Evolutionary conservation across 2,329 filamentous ascomycete genomes (phyloP), one percentile per base, ranked within the genome.

Genomic region (Aureobasidium sp.): DNA sequence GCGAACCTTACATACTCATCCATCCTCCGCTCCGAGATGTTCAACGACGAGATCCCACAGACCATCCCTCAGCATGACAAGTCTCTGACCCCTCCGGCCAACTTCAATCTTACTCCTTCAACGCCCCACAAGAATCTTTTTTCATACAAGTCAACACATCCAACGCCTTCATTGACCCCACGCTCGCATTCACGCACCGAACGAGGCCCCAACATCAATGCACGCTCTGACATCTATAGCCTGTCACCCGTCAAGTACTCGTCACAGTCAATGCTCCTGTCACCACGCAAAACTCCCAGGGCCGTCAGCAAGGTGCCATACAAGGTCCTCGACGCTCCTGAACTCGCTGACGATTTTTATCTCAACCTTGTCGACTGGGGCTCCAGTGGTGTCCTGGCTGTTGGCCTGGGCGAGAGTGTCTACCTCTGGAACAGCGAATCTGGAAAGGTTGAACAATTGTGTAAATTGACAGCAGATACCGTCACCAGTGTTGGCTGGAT

Each of bases 401-500:
- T 98, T 38, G 93, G 93, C 0, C 74, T 98, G 22, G 90, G 90
- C 16, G 88, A 86, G 16, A 94, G 88, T 60, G 93, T 98, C 5
- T 98, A 97, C 66, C 93, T 97, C 83, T 98, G 93, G 93, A 95
- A 96, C 67, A 93, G 90, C 4, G 83, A 89, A 60, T 86, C 86
- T 6, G 93, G 91, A 58, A 82, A 87, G 59, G 93, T 98, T 2
- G 95, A 90, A 56, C 95, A 94, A 70, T 79, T 98, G 8, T 97
- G 93, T 70, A 91, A 94, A 40, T 75, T 97, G 11, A 84, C 88
- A 59, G 90, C 95, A 62, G 93, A 98, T 66, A 90, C 85, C 0
- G 91, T 98, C 1, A 98, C 93, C 2, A 96, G 90, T 62, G 93
- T 98, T 10, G 94, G 86, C 54, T 98, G 93, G 93, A 98, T 98